These are phyloP conservation scores for Biscogniauxia sp. DNA, from an alignment of 2,329 filamentous ascomycete species.

Conservation along the genomic window DNA sequence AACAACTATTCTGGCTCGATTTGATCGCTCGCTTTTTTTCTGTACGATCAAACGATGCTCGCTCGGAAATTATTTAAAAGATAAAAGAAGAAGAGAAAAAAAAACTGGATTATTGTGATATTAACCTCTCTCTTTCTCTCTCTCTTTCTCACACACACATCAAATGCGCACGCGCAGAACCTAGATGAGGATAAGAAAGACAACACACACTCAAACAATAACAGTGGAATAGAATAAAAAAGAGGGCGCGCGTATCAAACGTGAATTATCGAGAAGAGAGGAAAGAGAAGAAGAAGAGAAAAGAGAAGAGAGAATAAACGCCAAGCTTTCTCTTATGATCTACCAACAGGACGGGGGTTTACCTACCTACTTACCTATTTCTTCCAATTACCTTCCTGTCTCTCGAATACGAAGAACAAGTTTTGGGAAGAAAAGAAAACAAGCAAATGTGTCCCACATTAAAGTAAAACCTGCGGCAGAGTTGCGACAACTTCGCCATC, in stretches of 20 bases:
- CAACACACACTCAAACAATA: not conserved
- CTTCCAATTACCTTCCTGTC: constrained; percentile 3
- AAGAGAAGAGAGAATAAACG: constrained; percentile 14
- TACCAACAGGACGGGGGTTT: constrained; percentile 5
- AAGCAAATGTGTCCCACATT: not conserved
- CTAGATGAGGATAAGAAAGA: not conserved
- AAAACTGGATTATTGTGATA: too few species aligned
- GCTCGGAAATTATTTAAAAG: not conserved
- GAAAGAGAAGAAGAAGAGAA: not conserved
- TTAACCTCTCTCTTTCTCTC: too few species aligned
- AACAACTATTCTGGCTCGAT: not conserved
- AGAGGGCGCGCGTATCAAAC: too few species aligned
- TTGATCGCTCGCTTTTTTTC: not conserved
- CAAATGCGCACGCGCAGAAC: not conserved
- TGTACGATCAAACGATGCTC: not conserved
- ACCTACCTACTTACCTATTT: too few species aligned
- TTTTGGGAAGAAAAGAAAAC: not conserved
- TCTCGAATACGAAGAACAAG: not conserved
- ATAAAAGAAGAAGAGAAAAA: not conserved
- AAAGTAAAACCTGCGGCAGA: not conserved
- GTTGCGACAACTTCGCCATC: not conserved
- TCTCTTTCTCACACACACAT: not conserved
- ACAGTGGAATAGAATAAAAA: too few species aligned
- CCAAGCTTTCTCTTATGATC: constrained; percentile 17
- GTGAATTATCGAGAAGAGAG: not conserved